A percentile compares a stretch with the other conserved stretches of the same genome.
Evolutionary conservation across 768 basidiomycete genomes (phyloP).

Genomic region (Cystobasidium ongulense): DNA sequence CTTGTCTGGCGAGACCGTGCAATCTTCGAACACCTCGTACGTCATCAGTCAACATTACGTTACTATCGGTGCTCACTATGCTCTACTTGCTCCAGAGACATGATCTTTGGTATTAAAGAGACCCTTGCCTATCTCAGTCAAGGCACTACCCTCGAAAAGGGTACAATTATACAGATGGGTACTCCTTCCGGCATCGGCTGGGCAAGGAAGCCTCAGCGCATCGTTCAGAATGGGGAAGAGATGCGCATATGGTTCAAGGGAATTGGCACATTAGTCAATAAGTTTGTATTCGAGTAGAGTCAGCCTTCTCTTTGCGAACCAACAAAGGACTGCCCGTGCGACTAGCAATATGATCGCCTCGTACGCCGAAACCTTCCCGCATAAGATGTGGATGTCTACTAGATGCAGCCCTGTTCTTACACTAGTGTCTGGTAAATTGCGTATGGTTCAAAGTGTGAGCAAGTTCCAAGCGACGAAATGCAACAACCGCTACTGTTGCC

Average conservation of each 20-base stretch:
- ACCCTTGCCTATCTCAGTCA: slow-evolving; percentile 46
- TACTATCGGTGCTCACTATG: too few species aligned
- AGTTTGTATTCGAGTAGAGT: slow-evolving; percentile 43
- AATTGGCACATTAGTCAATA: slow-evolving; percentile 45
- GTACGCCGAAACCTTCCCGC: too few species aligned
- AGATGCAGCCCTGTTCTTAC: too few species aligned
- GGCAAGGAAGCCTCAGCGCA: slow-evolving; percentile 35
- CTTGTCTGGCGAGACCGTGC: slow-evolving; percentile 42
- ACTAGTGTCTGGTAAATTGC: too few species aligned
- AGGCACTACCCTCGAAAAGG: slow-evolving; percentile 46
- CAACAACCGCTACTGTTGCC: too few species aligned
- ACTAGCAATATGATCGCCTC: too few species aligned
- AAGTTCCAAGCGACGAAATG: too few species aligned
- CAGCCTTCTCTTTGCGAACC: too few species aligned
- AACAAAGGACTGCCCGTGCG: too few species aligned
- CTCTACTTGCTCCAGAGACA: slow-evolving; percentile 40
- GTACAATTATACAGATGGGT: slow-evolving; percentile 47
- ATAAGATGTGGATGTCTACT: too few species aligned
- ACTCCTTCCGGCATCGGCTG: slow-evolving; percentile 37
- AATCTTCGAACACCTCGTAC: slow-evolving; percentile 43
- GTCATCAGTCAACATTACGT: too few species aligned
- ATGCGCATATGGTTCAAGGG: slow-evolving; percentile 40
- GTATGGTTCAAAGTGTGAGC: too few species aligned
- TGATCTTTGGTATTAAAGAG: slow-evolving; percentile 46
- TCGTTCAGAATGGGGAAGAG: slow-evolving; percentile 41